Conservation (phyloP, 1,139 yeast species). For the Taphrina populina region DNA sequence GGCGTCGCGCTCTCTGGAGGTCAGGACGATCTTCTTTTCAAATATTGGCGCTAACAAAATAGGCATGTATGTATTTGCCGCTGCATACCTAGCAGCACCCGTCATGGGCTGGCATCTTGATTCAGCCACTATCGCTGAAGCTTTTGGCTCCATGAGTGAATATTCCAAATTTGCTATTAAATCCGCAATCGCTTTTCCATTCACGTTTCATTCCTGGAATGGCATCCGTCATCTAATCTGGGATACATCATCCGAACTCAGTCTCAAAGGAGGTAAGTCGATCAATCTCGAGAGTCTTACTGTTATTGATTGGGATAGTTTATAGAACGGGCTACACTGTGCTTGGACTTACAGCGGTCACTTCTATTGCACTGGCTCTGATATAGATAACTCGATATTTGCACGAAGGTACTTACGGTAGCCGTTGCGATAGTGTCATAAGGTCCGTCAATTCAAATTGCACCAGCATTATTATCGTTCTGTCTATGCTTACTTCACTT, state of each 20-base stretch:
- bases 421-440: too few relatives aligned
- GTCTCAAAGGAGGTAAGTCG: slow-evolving; percentile 23
- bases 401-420: too few relatives aligned
- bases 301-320: slow-evolving; percentile 75
- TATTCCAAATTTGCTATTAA: slow-evolving; percentile 63
- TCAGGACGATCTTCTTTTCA: not conserved
- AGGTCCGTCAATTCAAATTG: too few relatives aligned
- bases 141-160: slow-evolving; percentile 56
- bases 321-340: slow-evolving; percentile 89
- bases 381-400: too few relatives aligned
- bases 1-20: slow-evolving; percentile 80
- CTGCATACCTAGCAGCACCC: slow-evolving; percentile 71
- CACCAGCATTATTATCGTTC: too few relatives aligned
- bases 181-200: slow-evolving; percentile 73
- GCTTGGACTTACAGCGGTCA: slow-evolving; percentile 61
- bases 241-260: slow-evolving; percentile 34
- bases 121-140: slow-evolving; percentile 57
- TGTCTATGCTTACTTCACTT: too few relatives aligned
- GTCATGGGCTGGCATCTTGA: slow-evolving; percentile 61
- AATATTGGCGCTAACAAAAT: slow-evolving; percentile 40
- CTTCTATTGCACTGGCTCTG: slow-evolving; percentile 4
- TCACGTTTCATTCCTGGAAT: slow-evolving; percentile 79
- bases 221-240: slow-evolving; percentile 81
- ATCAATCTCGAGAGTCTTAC: slow-evolving; percentile 84
- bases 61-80: slow-evolving; percentile 66